Evolutionary conservation across 2,329 filamentous ascomycete genomes (phyloP).

Genomic region (Sporothrix protearum): DNA sequence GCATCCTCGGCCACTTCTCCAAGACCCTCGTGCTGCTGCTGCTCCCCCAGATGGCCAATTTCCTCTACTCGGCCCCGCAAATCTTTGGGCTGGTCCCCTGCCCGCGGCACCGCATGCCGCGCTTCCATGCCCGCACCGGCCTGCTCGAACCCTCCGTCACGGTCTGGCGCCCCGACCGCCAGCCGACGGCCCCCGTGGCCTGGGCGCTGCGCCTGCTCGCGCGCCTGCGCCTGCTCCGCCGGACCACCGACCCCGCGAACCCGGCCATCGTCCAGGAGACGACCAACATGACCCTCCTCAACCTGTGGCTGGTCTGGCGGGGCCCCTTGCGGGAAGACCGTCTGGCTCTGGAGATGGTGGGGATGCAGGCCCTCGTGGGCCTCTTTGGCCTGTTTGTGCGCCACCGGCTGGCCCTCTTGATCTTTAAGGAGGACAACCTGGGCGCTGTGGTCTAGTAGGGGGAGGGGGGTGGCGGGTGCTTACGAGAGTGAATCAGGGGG

Average conservation of each 20-base stretch:
- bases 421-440: slow-evolving; percentile 88
- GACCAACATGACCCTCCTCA: slow-evolving; percentile 88
- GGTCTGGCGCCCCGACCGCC: slow-evolving; percentile 63
- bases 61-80: slow-evolving; percentile 87
- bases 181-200: slow-evolving; percentile 63
- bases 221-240: slow-evolving; percentile 62
- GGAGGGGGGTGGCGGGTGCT: too few species aligned
- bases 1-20: slow-evolving; percentile 95
- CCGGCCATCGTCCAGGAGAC: slow-evolving; percentile 71
- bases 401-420: slow-evolving; percentile 77
- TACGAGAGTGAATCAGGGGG: too few species aligned
- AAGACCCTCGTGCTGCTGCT: slow-evolving; percentile 91
- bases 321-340: slow-evolving; percentile 85
- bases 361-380: slow-evolving; percentile 73
- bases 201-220: slow-evolving; percentile 65
- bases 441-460: slow-evolving; percentile 30
- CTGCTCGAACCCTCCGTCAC: slow-evolving; percentile 84
- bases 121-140: slow-evolving; percentile 80
- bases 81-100: slow-evolving; percentile 88
- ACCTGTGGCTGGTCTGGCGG: slow-evolving; percentile 94
- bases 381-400: slow-evolving; percentile 79
- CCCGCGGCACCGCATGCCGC: slow-evolving; percentile 84
- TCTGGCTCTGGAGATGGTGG: slow-evolving; percentile 73
- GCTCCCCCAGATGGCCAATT: slow-evolving; percentile 94
- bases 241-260: slow-evolving; percentile 65